Percentiles rank a stretch among this genome's conserved stretches.
Evolutionary conservation across 805 yeast genomes (phyloP).

Genomic region (Torulaspora franciscae): DNA sequence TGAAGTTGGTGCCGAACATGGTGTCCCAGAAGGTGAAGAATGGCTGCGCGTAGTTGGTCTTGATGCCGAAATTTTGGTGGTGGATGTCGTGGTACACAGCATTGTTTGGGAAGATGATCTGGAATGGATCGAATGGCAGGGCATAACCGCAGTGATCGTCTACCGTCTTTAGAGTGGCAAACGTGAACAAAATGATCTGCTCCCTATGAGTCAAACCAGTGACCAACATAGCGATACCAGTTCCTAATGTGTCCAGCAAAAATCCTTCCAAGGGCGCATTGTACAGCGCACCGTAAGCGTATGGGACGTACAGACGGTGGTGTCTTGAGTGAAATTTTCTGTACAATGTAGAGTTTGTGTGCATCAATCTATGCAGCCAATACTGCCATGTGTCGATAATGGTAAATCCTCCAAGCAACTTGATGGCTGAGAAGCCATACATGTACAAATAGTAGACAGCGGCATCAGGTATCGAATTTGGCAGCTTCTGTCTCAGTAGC

Average conservation of each 20-base stretch:
- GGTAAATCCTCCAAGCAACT: slow-evolving; percentile 57
- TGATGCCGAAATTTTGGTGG: slow-evolving; percentile 93
- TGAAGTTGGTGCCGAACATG: slow-evolving; percentile 64
- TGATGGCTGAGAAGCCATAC: slow-evolving; percentile 58
- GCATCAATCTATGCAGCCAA: slow-evolving; percentile 85
- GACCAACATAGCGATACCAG: slow-evolving; percentile 71
- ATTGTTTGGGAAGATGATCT: slow-evolving; percentile 86
- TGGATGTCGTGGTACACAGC: slow-evolving; percentile 96
- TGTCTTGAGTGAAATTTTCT: slow-evolving; percentile 87
- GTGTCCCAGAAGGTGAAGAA: slow-evolving; percentile 93
- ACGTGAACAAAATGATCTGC: slow-evolving; percentile 64
- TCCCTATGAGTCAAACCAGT: slow-evolving; percentile 73
- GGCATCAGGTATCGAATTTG: slow-evolving; percentile 43
- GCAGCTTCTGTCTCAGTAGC: slow-evolving; percentile 36
- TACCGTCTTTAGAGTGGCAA: slow-evolving; percentile 92
- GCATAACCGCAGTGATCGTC: slow-evolving; percentile 99
- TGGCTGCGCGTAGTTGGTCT: slow-evolving; percentile 91
- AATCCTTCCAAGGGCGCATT: slow-evolving; percentile 95
- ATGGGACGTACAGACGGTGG: slow-evolving; percentile 91
- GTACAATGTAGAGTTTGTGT: slow-evolving; percentile 69
- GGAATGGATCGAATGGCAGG: slow-evolving; percentile 87
- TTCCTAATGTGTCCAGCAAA: slow-evolving; percentile 83
- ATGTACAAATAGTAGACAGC: slow-evolving; percentile 51
- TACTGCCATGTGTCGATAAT: slow-evolving; percentile 95
- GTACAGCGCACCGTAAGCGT: slow-evolving; percentile 93